Evolutionary conservation across 2,329 filamentous ascomycete genomes (phyloP), one percentile per base, ranked within the genome.

Genomic region (Aspergillus sp.): DNA sequence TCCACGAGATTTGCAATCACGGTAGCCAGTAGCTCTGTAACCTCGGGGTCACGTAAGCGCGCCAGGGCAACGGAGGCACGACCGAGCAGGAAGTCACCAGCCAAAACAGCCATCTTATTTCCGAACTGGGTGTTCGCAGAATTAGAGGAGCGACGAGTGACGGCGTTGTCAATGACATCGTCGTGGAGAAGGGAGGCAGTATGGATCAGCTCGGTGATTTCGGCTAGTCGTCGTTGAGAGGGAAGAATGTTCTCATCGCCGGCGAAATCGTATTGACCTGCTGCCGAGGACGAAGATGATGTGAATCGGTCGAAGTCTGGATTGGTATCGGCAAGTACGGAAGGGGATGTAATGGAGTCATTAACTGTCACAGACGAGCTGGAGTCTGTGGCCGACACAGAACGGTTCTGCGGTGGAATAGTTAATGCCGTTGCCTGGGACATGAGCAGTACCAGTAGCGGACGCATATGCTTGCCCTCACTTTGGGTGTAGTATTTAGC

Each of bases 51-150:
- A 33, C 93, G 86, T 58, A 99, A 79, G 43, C 95, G 87, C 14
- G 95, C 95, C 43, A 99, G 83, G 6, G 93, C 93, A 6, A 98
- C 93, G 0, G 95, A 99, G 1, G 95, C 95, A 52, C 95, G 85
- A 4, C 93, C 93, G 2, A 99, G 84, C 45, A 99, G 80, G 70
- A 99, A 99, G 73, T 99, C 95, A n/a, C 95, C 95, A 0, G 95
- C 95, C 64, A 99, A 78, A 2, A 99, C 93, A 14, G 95, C 93
- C 93, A 99, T 98, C 77, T 99, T 99, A 81, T 99, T 99, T 63
- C 95, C 95, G 69, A 98, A 98, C 69, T 93, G 90, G 61, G 95
- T 84, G 73, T 99, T 99, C 33, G 95, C 95, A 2, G 91, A 96
- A 7, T 91, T 89, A 3, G 87, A 86, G 31, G 91, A 90, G 59